Conservation (phyloP, 2,329 filamentous ascomycete genomes). For the Fusarium incarnatum region DNA sequence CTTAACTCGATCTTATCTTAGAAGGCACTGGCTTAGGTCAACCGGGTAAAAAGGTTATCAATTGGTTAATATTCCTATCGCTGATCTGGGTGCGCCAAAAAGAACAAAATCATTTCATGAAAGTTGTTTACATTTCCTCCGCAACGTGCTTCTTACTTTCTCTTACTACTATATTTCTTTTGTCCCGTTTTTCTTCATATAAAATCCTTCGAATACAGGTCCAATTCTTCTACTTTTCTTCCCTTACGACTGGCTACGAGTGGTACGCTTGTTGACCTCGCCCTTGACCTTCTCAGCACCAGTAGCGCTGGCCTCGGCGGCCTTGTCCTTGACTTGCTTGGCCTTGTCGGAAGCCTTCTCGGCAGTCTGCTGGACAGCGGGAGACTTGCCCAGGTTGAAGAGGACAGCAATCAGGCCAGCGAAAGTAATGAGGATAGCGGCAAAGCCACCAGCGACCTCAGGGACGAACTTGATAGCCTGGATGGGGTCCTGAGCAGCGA, state of each 20-base stretch:
- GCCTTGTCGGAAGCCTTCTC: constrained; percentile 75
- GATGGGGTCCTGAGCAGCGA: constrained; percentile 83
- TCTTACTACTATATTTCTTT: constrained; percentile 15
- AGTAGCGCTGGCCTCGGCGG: constrained; percentile 66
- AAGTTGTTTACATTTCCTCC: constrained; percentile 38
- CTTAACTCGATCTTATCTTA: background rate
- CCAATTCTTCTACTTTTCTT: background rate
- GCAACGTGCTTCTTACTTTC: constrained; percentile 16
- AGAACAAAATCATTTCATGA: constrained; percentile 27
- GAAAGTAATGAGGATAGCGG: constrained; percentile 75
- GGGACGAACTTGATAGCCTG: constrained; percentile 90
- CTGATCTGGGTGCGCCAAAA: constrained; percentile 36
- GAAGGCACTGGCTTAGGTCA: constrained; percentile 1
- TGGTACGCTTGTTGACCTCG: constrained; percentile 72
- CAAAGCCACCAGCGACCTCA: constrained; percentile 86
- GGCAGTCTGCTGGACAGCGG: constrained; percentile 79
- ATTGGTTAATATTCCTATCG: constrained; percentile 30
- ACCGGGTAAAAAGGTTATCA: constrained; percentile 31
- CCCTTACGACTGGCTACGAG: constrained; percentile 66
- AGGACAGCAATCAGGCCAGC: constrained; percentile 77
- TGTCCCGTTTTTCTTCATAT: constrained; percentile 16
- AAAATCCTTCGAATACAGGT: constrained; percentile 7
- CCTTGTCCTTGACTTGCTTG: constrained; percentile 77
- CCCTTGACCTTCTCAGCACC: constrained; percentile 81
- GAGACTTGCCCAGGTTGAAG: constrained; percentile 72